Evolutionary conservation across 331 rosid species (phyloP).

Genomic region (Cydonia oblonga): DNA sequence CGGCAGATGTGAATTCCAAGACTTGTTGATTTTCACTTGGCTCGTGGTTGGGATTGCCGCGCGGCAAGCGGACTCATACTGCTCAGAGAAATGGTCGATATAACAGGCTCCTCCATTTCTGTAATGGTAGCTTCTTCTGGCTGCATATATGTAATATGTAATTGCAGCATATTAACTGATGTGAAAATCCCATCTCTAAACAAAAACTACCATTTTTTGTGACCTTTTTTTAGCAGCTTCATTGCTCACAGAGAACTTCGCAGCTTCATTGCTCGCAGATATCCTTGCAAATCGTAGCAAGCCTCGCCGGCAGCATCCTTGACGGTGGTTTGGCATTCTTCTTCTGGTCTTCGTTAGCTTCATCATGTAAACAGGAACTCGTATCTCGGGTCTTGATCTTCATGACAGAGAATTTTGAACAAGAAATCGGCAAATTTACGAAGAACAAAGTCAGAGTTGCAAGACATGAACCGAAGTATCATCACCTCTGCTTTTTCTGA

Average conservation of each 20-base stretch:
- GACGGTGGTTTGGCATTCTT: background rate
- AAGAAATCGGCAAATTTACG: background rate
- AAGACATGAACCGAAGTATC: background rate
- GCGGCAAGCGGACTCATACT: conserved; percentile 37
- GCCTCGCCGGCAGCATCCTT: background rate
- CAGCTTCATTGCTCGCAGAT: background rate
- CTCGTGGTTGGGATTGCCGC: conserved; percentile 41
- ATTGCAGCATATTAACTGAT: background rate
- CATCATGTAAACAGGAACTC: background rate
- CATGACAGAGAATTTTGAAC: background rate
- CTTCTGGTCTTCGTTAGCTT: background rate
- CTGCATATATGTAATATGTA: background rate
- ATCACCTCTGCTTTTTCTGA: background rate
- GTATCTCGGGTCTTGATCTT: background rate
- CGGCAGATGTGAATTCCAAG: conserved; percentile 19
- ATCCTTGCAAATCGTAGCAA: background rate
- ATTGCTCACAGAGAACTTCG: background rate
- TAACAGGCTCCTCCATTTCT: conserved; percentile 55
- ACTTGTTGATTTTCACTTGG: conserved; percentile 32
- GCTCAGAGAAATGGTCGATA: conserved; percentile 31
- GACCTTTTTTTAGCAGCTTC: background rate
- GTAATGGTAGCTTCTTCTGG: conserved; percentile 43
- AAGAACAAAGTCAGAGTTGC: background rate
- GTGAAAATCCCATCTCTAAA: background rate
- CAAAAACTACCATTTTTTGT: background rate